These are phyloP conservation scores for Lactifluus rugatus DNA, from an alignment of 768 basidiomycete genomes.

Conservation along the genomic window DNA sequence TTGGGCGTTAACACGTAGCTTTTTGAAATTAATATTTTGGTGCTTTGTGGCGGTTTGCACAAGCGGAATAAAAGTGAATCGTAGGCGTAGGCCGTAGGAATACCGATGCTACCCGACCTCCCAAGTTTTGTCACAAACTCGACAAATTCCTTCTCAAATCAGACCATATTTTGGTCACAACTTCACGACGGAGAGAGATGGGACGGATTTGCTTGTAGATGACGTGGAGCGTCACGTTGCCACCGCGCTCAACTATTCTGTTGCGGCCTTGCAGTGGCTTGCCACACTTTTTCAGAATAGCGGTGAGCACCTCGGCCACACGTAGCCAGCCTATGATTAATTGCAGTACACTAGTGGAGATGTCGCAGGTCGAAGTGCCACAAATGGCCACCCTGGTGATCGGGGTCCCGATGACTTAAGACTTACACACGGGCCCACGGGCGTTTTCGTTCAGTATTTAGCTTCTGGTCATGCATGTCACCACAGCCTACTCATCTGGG, in stretches of 20 bases:
- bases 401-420: constrained; percentile 10
- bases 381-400: neutral
- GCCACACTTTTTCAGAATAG: constrained; percentile 72
- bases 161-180: constrained; percentile 46
- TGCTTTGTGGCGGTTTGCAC: no score
- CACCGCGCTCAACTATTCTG: constrained; percentile 55
- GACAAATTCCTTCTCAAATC: constrained; percentile 44
- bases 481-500: constrained; percentile 16
- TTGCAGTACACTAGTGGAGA: constrained; percentile 38
- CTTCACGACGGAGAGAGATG: constrained; percentile 34
- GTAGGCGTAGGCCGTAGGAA: no score
- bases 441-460: neutral
- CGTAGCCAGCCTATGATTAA: constrained; percentile 22
- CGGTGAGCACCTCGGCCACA: constrained; percentile 31
- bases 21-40: no score
- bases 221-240: constrained; percentile 79
- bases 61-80: no score
- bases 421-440: constrained; percentile 5
- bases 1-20: no score
- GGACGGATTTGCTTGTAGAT: constrained; percentile 78
- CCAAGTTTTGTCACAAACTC: constrained; percentile 70
- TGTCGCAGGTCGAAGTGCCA: no score
- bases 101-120: no score
- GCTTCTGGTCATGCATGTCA: constrained; percentile 4
- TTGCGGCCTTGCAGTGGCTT: constrained; percentile 53